Evolutionary conservation across 1,284 basidiomycete species (phyloP), one percentile per base, ranked within the genome.

Genomic region (Pholiota adiposa): DNA sequence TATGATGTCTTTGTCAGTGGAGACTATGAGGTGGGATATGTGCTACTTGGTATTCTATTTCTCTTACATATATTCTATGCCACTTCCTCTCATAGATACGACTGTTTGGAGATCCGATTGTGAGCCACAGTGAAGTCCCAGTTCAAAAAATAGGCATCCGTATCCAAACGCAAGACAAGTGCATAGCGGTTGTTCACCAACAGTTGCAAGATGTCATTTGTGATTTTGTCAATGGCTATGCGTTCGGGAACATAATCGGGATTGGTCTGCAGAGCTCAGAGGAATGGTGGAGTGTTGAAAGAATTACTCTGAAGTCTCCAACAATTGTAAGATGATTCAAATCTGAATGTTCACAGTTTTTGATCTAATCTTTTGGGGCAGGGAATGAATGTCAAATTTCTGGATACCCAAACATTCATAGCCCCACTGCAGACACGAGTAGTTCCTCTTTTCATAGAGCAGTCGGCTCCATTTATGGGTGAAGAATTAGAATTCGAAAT

Each of bases 91-190:
- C 18, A 34, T 64, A 92, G 89, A 92, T 93, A 60, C 77, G 91
- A 58, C 77, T 93, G 18, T 93, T 93, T 68, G 92, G 91, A 8
- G 90, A 91, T 68, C 89, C 91, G 1, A 72, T 67, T 38, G 72
- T 70, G 16, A 66, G 73, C 27, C 73, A 73, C 4, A 75, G 71
- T 14, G 73, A 79, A 1, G 62, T 75, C 9, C 88, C 90, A 0
- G 74, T 79, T 11, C 77, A 89, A 60, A 80, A 73, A 19, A 72
- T 90, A 58, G 75, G 73, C 7, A 63, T 90, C 43, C 70, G 70
- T 0, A 72, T 85, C 31, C 72, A 75, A 11, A 54, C 85, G 7
- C 80, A 85, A 58, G 61, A 53, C 19, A 53, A 59, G 1, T 49
- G 49, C 0, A 38, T 67, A 1, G 34, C 63, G 0, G 65, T 86